Conservation (phyloP, 2,329 filamentous ascomycete species). For the Daldinia eschscholtzii region DNA sequence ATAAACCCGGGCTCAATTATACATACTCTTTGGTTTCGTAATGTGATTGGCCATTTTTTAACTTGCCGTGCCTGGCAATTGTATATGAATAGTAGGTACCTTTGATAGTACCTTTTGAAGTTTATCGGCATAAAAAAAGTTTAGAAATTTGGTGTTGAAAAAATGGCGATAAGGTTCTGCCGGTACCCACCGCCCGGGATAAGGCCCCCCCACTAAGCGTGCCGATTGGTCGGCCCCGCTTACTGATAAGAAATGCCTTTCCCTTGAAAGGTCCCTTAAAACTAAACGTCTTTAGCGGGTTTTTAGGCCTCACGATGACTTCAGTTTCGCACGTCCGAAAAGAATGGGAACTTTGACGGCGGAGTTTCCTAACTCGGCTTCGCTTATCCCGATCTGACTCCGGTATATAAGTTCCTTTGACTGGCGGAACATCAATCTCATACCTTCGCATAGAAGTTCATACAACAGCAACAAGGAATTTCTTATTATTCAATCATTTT, state of each 20-base stretch:
- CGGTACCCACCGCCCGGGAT: slow-evolving; percentile 43
- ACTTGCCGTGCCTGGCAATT: slow-evolving; percentile 23
- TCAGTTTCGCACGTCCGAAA: slow-evolving; percentile 23
- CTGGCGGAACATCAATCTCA: slow-evolving; percentile 12
- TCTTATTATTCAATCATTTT: background rate
- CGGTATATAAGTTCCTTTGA: slow-evolving; percentile 18
- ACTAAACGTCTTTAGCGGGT: slow-evolving; percentile 26
- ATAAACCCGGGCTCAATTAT: background rate
- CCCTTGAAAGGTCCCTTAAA: slow-evolving; percentile 31
- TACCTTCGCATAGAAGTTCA: slow-evolving; percentile 5
- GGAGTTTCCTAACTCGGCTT: slow-evolving; percentile 43
- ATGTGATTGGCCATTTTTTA: slow-evolving; percentile 50
- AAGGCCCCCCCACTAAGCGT: slow-evolving; percentile 40
- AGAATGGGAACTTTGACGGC: slow-evolving; percentile 19
- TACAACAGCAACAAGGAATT: background rate
- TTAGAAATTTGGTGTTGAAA: slow-evolving; percentile 40
- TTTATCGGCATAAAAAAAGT: slow-evolving; percentile 44
- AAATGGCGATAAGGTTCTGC: slow-evolving; percentile 43
- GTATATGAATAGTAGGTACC: slow-evolving; percentile 16
- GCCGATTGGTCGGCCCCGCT: slow-evolving; percentile 40
- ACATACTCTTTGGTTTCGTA: slow-evolving; percentile 52
- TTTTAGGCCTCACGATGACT: slow-evolving; percentile 35
- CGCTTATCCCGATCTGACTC: slow-evolving; percentile 9
- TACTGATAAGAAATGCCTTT: slow-evolving; percentile 33
- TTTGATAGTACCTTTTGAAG: background rate